Conservation (phyloP, 2,329 filamentous ascomycete species). For the Fonsecaea pedrosoi region DNA sequence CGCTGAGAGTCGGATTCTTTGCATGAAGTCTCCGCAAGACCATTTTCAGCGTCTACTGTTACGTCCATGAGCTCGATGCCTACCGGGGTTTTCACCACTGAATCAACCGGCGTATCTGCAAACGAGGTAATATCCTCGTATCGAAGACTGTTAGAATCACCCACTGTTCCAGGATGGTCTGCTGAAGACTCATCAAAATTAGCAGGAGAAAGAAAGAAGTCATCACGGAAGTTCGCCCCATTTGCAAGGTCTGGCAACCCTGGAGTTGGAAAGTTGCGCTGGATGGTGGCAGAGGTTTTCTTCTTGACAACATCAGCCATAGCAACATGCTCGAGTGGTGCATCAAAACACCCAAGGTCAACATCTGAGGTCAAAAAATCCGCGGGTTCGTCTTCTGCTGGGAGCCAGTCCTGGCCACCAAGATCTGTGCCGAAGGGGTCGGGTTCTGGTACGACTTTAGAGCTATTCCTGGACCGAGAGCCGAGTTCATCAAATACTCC, state of each 20-base stretch:
- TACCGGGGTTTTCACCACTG: conserved; percentile 6
- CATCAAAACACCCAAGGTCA: conserved; percentile 27
- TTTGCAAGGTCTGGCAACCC: background rate
- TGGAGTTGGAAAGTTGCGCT: conserved; percentile 20
- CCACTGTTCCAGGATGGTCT: background rate
- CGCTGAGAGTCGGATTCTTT: conserved; percentile 27
- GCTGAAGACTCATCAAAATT: background rate
- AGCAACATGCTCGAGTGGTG: conserved; percentile 31
- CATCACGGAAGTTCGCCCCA: conserved; percentile 4
- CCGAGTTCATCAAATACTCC: background rate
- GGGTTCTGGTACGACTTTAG: background rate
- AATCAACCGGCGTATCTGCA: conserved; percentile 4
- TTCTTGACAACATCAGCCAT: conserved; percentile 28
- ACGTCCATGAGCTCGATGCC: background rate
- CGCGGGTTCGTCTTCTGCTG: conserved; percentile 3
- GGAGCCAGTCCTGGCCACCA: background rate
- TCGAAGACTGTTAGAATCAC: background rate
- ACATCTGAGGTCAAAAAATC: conserved; percentile 21
- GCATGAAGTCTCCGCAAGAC: background rate
- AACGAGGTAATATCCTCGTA: background rate
- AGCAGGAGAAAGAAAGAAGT: background rate
- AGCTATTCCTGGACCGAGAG: too few species aligned
- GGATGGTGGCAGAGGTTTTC: conserved; percentile 5
- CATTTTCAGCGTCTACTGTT: background rate
- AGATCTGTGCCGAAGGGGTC: background rate